A percentile compares a stretch with the other conserved stretches of the same genome.
These are phyloP conservation scores for Hysterium pulicare DNA, from an alignment of 2,329 filamentous ascomycete genomes.

Conservation along the genomic window DNA sequence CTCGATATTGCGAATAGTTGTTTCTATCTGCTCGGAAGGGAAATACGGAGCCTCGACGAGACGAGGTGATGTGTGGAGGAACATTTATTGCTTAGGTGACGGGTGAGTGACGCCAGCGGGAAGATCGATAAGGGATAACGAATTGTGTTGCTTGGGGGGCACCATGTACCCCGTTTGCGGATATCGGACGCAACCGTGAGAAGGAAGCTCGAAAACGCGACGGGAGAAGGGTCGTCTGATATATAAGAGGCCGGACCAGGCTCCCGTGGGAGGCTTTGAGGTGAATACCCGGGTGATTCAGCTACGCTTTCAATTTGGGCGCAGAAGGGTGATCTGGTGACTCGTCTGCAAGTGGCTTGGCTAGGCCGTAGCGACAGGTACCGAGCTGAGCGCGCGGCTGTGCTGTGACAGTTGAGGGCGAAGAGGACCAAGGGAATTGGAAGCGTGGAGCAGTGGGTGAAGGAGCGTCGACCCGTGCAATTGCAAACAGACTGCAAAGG, in stretches of 20 bases:
- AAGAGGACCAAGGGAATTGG: background rate
- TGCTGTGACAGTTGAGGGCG: background rate
- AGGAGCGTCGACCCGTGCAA: background rate
- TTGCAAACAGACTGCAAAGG: background rate
- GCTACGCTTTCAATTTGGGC: background rate
- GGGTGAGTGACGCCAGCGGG: background rate
- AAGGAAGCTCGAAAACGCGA: too few species aligned
- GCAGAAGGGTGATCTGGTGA: background rate
- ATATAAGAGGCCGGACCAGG: too few species aligned
- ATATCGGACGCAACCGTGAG: too few species aligned
- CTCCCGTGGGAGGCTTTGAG: background rate
- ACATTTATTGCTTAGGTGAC: conserved; percentile 21
- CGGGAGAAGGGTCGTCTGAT: too few species aligned
- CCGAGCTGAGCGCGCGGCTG: background rate
- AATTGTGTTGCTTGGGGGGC: background rate
- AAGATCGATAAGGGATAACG: background rate
- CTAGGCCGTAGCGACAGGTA: background rate
- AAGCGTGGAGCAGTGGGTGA: background rate
- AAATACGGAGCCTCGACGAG: conserved; percentile 33
- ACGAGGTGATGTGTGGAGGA: conserved; percentile 24
- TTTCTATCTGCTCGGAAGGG: conserved; percentile 28
- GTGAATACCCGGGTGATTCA: background rate
- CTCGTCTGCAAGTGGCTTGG: background rate
- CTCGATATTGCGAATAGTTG: conserved; percentile 31
- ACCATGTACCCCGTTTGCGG: too few species aligned